phyloP scores from a whole-genome alignment of 148 eudicot species.

The Beta vulgaris region DNA sequence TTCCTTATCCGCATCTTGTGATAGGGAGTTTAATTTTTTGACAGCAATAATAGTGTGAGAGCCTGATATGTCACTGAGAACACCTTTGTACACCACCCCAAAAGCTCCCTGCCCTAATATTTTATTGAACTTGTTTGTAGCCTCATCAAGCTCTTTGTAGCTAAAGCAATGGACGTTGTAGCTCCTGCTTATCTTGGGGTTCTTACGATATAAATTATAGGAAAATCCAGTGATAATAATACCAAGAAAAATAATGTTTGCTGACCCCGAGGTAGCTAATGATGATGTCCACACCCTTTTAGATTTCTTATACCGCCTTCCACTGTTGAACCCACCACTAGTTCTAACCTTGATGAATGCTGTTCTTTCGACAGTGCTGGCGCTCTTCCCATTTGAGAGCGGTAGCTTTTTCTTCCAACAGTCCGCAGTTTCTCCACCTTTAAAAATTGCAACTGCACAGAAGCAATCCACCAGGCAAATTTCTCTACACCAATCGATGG shows the following conservation, averaged over 20 bases:
- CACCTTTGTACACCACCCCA: slow-evolving; percentile 37
- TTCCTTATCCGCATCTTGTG: slow-evolving; percentile 25
- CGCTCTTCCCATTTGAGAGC: slow-evolving; percentile 27
- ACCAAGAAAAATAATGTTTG: slow-evolving; percentile 14
- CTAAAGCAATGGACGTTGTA: slow-evolving; percentile 26
- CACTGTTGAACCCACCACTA: neutral
- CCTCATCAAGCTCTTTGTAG: slow-evolving; percentile 29
- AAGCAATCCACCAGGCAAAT: slow-evolving; percentile 30
- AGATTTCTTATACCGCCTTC: neutral
- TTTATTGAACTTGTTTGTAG: slow-evolving; percentile 33
- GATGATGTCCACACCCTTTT: neutral
- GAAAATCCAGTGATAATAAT: neutral
- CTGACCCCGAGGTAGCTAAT: slow-evolving; percentile 5
- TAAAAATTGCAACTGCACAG: slow-evolving; percentile 32
- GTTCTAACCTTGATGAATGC: slow-evolving; percentile 28
- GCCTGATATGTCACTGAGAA: slow-evolving; percentile 11
- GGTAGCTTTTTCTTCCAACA: slow-evolving; percentile 38
- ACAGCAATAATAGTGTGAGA: slow-evolving; percentile 21
- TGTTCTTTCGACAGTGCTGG: slow-evolving; percentile 12
- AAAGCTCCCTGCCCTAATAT: slow-evolving; percentile 36
- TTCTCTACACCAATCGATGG: slow-evolving; percentile 28
- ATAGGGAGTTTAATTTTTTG: slow-evolving; percentile 21
- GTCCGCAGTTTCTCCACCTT: slow-evolving; percentile 2
- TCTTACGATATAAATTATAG: neutral
- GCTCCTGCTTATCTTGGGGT: neutral